phyloP scores from a whole-genome alignment of 805 yeast species.

The Ogataea nitratoaversa region DNA sequence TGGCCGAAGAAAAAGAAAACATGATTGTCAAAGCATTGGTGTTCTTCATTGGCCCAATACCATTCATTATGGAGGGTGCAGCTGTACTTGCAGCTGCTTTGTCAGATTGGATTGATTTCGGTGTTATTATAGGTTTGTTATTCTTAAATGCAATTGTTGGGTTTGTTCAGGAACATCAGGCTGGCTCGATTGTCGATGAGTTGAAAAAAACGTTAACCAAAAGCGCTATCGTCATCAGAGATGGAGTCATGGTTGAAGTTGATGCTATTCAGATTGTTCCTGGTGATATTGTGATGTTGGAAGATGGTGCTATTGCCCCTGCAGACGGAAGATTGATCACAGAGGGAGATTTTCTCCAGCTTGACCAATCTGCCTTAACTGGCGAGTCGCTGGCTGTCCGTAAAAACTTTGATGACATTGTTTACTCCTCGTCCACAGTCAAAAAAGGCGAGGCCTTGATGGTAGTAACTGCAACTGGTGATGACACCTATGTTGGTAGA shows the following conservation, averaged over 20 bases:
- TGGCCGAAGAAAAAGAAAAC: slow-evolving; percentile 87
- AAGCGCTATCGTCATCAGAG: slow-evolving; percentile 80
- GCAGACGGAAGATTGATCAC: slow-evolving; percentile 89
- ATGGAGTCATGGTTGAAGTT: slow-evolving; percentile 71
- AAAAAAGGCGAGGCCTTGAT: slow-evolving; percentile 94
- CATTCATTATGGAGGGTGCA: slow-evolving; percentile 97
- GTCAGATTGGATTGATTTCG: slow-evolving; percentile 98
- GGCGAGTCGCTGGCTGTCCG: slow-evolving; percentile 97
- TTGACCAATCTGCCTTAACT: slow-evolving; percentile 95
- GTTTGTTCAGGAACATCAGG: slow-evolving; percentile 96
- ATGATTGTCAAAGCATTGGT: slow-evolving; percentile 70
- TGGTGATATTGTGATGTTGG: slow-evolving; percentile 89
- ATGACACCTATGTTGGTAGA: slow-evolving; percentile 95
- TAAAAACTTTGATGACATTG: slow-evolving; percentile 81
- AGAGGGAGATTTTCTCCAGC: slow-evolving; percentile 81
- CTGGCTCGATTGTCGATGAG: slow-evolving; percentile 96
- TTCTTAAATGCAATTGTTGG: slow-evolving; percentile 89
- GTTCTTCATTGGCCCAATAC: slow-evolving; percentile 94
- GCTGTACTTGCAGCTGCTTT: slow-evolving; percentile 88
- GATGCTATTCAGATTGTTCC: slow-evolving; percentile 87
- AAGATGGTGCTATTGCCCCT: slow-evolving; percentile 90
- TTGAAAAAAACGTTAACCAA: slow-evolving; percentile 92
- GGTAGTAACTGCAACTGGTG: slow-evolving; percentile 95
- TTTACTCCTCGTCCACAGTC: slow-evolving; percentile 90
- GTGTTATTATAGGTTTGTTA: slow-evolving; percentile 89